Evolutionary conservation across 331 rosid genomes (phyloP).

Genomic region (Malus hybrid): DNA sequence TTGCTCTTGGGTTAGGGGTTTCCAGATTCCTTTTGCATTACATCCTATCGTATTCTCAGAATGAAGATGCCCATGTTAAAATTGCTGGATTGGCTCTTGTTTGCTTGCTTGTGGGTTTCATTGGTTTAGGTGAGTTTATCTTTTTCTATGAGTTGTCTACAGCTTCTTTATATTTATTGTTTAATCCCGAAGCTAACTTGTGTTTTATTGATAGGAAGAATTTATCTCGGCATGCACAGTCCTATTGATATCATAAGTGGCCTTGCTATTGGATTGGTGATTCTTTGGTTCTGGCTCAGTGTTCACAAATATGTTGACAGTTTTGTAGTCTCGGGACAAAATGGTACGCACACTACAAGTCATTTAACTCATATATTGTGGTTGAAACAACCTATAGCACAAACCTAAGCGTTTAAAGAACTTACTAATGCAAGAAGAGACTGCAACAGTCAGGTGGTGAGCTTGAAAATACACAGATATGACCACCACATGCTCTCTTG

Average conservation of each 20-base stretch:
- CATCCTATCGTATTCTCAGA: slow-evolving; percentile 47
- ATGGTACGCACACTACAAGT: slow-evolving; percentile 45
- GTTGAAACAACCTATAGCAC: background rate
- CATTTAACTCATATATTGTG: background rate
- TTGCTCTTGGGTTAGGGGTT: slow-evolving; percentile 23
- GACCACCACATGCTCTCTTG: background rate
- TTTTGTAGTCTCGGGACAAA: slow-evolving; percentile 73
- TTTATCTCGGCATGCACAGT: slow-evolving; percentile 95
- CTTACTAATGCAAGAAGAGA: background rate
- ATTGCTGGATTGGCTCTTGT: slow-evolving; percentile 51
- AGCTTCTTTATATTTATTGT: slow-evolving; percentile 2
- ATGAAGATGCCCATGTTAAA: slow-evolving; percentile 40
- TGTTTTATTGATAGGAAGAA: slow-evolving; percentile 59
- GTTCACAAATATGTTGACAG: slow-evolving; percentile 52
- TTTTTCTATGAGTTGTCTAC: background rate
- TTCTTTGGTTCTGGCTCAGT: slow-evolving; percentile 73
- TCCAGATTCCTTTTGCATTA: slow-evolving; percentile 84
- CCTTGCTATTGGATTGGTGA: slow-evolving; percentile 48
- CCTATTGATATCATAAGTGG: slow-evolving; percentile 64
- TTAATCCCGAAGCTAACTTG: slow-evolving; percentile 14
- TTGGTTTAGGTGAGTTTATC: slow-evolving; percentile 65
- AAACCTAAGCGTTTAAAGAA: background rate
- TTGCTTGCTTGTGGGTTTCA: slow-evolving; percentile 60
- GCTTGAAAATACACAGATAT: background rate
- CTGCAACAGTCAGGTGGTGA: background rate